phyloP scores from a whole-genome alignment of 2,329 filamentous ascomycete genomes.

The Apiospora rasikravindrae region DNA sequence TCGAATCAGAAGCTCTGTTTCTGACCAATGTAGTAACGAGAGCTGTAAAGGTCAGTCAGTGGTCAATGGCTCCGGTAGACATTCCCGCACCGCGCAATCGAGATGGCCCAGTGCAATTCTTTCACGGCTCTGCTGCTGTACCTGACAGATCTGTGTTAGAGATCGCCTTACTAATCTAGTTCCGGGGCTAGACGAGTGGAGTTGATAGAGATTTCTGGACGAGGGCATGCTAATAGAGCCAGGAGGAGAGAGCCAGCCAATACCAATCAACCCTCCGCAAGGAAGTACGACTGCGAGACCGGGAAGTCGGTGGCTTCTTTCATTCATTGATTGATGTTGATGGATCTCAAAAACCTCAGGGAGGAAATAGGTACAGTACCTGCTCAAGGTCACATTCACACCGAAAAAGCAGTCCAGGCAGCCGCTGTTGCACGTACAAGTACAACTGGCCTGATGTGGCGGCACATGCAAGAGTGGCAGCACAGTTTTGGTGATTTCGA shows the following conservation, averaged over 20 bases:
- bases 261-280: no score
- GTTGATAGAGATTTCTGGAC: neutral
- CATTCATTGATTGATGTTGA: no score
- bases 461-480: conserved; percentile 11
- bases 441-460: neutral
- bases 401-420: neutral
- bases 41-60: neutral
- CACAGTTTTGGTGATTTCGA: neutral
- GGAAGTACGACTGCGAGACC: no score
- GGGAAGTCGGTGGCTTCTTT: no score
- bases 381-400: neutral
- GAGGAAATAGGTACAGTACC: neutral
- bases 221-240: neutral
- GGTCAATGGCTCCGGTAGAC: neutral
- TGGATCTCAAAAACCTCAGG: neutral
- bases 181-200: conserved; percentile 10
- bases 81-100: neutral
- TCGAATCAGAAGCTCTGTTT: neutral
- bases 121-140: neutral
- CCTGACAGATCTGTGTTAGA: conserved; percentile 7
- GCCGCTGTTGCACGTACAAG: neutral
- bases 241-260: no score
- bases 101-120: conserved; percentile 4
- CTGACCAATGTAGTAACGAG: neutral
- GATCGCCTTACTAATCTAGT: conserved; percentile 12